Conservation (phyloP, 768 basidiomycete genomes). For the Cystofilobasidium ferigula region DNA sequence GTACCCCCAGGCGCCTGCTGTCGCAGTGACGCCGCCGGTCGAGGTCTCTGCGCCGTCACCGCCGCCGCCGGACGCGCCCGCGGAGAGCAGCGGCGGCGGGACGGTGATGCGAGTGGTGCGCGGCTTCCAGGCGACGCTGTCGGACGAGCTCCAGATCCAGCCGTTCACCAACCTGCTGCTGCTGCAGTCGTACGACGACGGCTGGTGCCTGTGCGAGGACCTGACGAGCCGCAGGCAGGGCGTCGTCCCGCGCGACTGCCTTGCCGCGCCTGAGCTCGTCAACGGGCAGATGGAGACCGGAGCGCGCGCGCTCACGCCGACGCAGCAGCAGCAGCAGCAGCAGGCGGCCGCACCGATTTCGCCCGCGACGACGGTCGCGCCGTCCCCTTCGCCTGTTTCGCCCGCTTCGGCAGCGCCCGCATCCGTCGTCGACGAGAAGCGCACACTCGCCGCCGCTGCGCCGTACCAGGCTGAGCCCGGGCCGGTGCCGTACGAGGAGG, state of each 20-base stretch:
- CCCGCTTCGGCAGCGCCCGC: neutral
- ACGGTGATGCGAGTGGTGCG: constrained; percentile 20
- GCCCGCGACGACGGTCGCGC: neutral
- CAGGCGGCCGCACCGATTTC: neutral
- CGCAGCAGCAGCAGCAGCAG: neutral
- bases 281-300: constrained; percentile 9
- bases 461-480: neutral
- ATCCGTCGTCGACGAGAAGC: neutral
- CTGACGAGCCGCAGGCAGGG: constrained; percentile 1
- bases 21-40: neutral
- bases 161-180: constrained; percentile 9
- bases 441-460: neutral
- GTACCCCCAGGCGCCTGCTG: constrained; percentile 1
- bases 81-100: neutral
- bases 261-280: constrained; percentile 8
- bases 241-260: constrained; percentile 24
- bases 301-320: neutral
- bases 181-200: constrained; percentile 23
- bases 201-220: constrained; percentile 22
- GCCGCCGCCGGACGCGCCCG: neutral
- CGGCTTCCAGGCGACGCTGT: constrained; percentile 12
- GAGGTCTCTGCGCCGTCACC: neutral
- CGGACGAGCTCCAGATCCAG: constrained; percentile 19
- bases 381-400: neutral
- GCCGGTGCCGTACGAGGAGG: neutral